Conservation (phyloP, 176 grass and related monocot species). For the Rhipidocladum racemiflorum region DNA sequence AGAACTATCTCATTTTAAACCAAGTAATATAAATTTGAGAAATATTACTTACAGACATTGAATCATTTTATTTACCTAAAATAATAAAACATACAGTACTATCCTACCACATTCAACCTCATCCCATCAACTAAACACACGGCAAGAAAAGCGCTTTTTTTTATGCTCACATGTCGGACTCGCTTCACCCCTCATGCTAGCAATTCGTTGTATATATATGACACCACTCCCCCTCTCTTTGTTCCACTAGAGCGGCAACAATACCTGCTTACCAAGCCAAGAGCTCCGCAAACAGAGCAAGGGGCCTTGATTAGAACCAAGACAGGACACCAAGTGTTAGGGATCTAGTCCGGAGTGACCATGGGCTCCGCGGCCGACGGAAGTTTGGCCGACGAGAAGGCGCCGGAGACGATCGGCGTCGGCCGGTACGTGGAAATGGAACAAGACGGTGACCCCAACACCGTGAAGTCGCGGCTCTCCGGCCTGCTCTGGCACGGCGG, state of each 20-base stretch:
- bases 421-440: constrained; percentile 92
- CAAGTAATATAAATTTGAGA: too few relatives aligned
- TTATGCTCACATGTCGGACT: constrained; percentile 39
- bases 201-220: constrained; percentile 34
- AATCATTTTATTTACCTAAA: too few relatives aligned
- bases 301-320: not conserved
- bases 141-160: too few relatives aligned
- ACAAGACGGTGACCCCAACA: constrained; percentile 47
- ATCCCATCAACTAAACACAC: too few relatives aligned
- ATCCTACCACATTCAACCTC: too few relatives aligned
- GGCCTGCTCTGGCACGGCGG: constrained; percentile 94
- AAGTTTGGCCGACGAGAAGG: constrained; percentile 69
- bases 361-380: constrained; percentile 58
- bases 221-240: constrained; percentile 2
- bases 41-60: too few relatives aligned
- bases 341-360: not conserved
- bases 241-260: not conserved
- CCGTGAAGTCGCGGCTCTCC: constrained; percentile 71
- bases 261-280: not conserved
- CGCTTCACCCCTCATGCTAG: constrained; percentile 20
- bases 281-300: not conserved
- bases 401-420: constrained; percentile 61
- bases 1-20: too few relatives aligned
- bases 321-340: not conserved
- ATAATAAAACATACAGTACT: too few relatives aligned